Evolutionary conservation across 805 yeast species (phyloP).

Genomic region (Isabelozyma heimii): DNA sequence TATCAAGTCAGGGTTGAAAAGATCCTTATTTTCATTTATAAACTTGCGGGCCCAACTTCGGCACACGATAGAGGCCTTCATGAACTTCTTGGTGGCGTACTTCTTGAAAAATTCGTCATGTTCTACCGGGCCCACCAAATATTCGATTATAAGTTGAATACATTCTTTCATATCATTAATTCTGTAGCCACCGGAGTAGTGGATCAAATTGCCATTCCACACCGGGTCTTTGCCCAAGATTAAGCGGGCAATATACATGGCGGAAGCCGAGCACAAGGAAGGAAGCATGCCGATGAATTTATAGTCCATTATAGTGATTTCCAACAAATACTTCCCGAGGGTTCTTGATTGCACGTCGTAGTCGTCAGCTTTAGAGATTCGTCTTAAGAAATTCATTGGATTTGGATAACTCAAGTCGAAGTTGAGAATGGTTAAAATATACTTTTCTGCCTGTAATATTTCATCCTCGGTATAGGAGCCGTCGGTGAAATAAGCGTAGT

Average conservation of each 20-base stretch:
- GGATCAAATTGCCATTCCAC: conserved; percentile 86
- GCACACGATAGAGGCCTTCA: conserved; percentile 80
- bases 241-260: conserved; percentile 78
- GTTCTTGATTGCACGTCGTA: conserved; percentile 83
- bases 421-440: conserved; percentile 64
- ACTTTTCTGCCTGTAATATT: conserved; percentile 79
- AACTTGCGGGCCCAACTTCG: conserved; percentile 79
- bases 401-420: conserved; percentile 83
- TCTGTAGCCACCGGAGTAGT: conserved; percentile 87
- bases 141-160: conserved; percentile 71
- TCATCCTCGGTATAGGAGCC: conserved; percentile 80
- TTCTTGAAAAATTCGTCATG: conserved; percentile 93
- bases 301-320: conserved; percentile 73
- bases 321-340: conserved; percentile 79
- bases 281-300: conserved; percentile 72
- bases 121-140: conserved; percentile 72
- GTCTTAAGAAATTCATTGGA: conserved; percentile 84
- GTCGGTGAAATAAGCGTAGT: conserved; percentile 85
- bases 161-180: conserved; percentile 71
- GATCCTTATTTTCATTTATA: conserved; percentile 42
- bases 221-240: conserved; percentile 63
- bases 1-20: conserved; percentile 20
- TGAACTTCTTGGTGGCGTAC: conserved; percentile 82
- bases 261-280: conserved; percentile 79
- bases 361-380: conserved; percentile 88